A percentile compares a stretch with the other conserved stretches of the same genome.
These are phyloP conservation scores for Talaromyces sp. DNA, from an alignment of 2,329 filamentous ascomycete species.

Conservation along the genomic window DNA sequence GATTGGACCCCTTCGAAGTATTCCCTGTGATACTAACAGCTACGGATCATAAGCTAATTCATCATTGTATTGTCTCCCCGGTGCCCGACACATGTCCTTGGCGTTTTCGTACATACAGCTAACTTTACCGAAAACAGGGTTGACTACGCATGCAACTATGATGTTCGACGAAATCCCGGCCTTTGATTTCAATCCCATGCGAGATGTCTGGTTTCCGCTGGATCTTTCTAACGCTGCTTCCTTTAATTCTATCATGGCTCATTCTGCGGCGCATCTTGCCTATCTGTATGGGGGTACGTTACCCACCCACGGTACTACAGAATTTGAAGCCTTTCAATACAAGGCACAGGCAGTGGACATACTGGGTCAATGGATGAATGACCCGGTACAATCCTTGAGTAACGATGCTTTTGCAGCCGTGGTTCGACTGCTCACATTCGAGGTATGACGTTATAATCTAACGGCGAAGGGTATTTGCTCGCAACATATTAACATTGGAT, in stretches of 20 bases:
- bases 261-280: slow-evolving; percentile 40
- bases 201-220: slow-evolving; percentile 41
- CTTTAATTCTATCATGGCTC: slow-evolving; percentile 43
- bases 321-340: slow-evolving; percentile 11
- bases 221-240: slow-evolving; percentile 43
- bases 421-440: slow-evolving; percentile 32
- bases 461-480: neutral
- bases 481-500: neutral
- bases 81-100: neutral
- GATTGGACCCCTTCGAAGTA: slow-evolving; percentile 36
- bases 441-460: slow-evolving; percentile 23
- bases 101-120: neutral
- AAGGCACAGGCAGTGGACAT: slow-evolving; percentile 11
- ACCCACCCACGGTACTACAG: slow-evolving; percentile 19
- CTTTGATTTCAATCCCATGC: slow-evolving; percentile 37
- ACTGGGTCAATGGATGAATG: slow-evolving; percentile 8
- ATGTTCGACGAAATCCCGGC: slow-evolving; percentile 31
- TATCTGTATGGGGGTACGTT: slow-evolving; percentile 30
- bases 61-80: slow-evolving; percentile 32
- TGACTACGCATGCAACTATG: slow-evolving; percentile 31
- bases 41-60: slow-evolving; percentile 35
- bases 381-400: slow-evolving; percentile 28
- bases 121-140: slow-evolving; percentile 22
- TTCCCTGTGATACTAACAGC: slow-evolving; percentile 34
- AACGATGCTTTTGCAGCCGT: slow-evolving; percentile 36